Conservation (phyloP, 306 rosid genomes). For the Benincasa hispida region DNA sequence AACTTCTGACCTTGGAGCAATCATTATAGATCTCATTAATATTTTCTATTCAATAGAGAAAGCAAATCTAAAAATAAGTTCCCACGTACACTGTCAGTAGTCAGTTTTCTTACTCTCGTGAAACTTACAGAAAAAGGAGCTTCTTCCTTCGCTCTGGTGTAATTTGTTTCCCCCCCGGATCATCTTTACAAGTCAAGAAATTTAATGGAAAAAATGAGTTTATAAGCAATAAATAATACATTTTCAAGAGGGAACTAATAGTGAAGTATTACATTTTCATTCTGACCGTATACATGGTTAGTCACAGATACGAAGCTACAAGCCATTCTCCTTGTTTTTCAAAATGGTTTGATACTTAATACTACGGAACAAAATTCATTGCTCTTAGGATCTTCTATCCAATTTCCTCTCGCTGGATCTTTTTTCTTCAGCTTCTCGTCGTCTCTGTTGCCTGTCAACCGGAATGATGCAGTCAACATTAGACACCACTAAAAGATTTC, state of each 20-base stretch:
- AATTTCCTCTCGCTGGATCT: conserved; percentile 62
- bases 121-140: neutral
- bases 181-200: neutral
- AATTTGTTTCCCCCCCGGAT: neutral
- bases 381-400: conserved; percentile 70
- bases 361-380: neutral
- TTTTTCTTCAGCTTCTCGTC: conserved; percentile 86
- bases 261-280: neutral
- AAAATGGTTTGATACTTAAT: conserved; percentile 4
- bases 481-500: neutral
- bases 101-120: neutral
- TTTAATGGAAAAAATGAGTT: neutral
- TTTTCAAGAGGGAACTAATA: neutral
- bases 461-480: neutral
- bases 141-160: neutral
- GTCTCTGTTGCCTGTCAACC: conserved; percentile 52
- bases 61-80: neutral
- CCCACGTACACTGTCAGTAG: neutral
- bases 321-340: conserved; percentile 17
- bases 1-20: neutral
- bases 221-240: neutral
- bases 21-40: neutral
- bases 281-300: neutral
- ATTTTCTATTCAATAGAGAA: neutral
- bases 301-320: conserved; percentile 2